phyloP scores from a whole-genome alignment of 352 stramenopile species.

The Pythium insidiosum region DNA sequence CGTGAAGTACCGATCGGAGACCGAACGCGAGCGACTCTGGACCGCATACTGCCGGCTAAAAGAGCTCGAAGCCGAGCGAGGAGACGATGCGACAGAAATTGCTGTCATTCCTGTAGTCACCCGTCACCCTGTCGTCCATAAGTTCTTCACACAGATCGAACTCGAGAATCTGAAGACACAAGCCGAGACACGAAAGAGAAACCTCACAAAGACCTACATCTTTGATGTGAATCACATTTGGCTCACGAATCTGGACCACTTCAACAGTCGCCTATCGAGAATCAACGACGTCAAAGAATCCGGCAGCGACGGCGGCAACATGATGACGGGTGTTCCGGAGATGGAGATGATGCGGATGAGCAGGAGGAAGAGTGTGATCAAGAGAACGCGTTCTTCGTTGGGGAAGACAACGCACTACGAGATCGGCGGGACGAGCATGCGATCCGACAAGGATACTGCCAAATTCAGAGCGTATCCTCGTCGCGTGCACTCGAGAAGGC shows the following conservation, averaged over 20 bases:
- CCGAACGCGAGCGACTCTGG: conserved; percentile 60
- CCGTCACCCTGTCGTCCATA: conserved; percentile 55
- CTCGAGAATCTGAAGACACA: conserved; percentile 64
- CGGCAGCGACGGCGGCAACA: conserved; percentile 5
- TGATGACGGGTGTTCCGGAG: not conserved
- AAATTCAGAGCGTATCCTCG: conserved; percentile 71
- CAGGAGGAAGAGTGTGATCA: conserved; percentile 5
- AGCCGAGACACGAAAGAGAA: conserved; percentile 51
- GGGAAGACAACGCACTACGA: conserved; percentile 21
- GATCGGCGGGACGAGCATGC: conserved; percentile 44
- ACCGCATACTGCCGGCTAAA: conserved; percentile 34
- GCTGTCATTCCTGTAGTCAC: conserved; percentile 45
- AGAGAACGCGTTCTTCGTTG: not conserved
- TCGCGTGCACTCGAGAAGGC: conserved; percentile 44
- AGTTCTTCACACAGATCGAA: conserved; percentile 51
- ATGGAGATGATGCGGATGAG: not conserved
- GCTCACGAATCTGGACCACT: conserved; percentile 88
- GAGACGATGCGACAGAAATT: conserved; percentile 14
- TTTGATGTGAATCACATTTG: conserved; percentile 88
- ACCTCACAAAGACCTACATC: conserved; percentile 76
- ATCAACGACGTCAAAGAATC: conserved; percentile 6
- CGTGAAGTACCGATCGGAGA: conserved; percentile 70
- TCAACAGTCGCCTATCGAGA: conserved; percentile 56
- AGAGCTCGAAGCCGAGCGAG: conserved; percentile 20
- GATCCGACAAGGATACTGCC: conserved; percentile 59